These are phyloP conservation scores for Rhizoctonia solani DNA, from an alignment of 1,284 basidiomycete genomes.

Conservation along the genomic window DNA sequence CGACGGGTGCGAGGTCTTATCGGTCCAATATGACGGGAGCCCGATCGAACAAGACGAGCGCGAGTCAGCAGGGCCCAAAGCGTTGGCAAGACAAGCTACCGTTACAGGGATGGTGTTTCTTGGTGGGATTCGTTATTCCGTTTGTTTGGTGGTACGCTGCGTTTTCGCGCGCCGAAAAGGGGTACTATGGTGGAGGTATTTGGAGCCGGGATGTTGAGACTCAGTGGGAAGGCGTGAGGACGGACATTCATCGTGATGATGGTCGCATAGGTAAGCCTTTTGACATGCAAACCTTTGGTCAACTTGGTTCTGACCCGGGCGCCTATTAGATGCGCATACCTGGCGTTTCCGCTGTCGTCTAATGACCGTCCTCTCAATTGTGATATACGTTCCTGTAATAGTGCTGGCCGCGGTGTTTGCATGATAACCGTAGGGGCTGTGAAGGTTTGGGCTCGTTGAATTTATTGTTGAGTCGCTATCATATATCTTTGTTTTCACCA, in stretches of 20 bases:
- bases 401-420: conserved; percentile 38
- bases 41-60: conserved; percentile 9
- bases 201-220: conserved; percentile 25
- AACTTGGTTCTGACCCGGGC: neutral
- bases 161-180: conserved; percentile 27
- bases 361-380: conserved; percentile 35
- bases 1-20: neutral
- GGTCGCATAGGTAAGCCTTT: conserved; percentile 17
- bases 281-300: neutral
- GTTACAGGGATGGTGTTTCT: conserved; percentile 39
- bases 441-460: neutral
- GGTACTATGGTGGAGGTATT: conserved; percentile 24
- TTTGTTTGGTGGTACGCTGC: conserved; percentile 38
- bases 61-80: neutral
- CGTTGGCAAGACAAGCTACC: conserved; percentile 26
- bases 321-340: conserved; percentile 36
- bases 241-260: conserved; percentile 16
- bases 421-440: conserved; percentile 7
- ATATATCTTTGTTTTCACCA: conserved; percentile 7
- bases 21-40: conserved; percentile 20
- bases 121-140: conserved; percentile 38
- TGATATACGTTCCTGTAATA: conserved; percentile 40
- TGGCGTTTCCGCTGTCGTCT: conserved; percentile 39
- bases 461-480: neutral
- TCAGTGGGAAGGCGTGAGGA: conserved; percentile 28